A percentile compares a stretch with the other conserved stretches of the same genome.
These are phyloP conservation scores for Paramecium tetraurelia DNA, from an alignment of 73 alveolate genomes.

Conservation along the genomic window DNA sequence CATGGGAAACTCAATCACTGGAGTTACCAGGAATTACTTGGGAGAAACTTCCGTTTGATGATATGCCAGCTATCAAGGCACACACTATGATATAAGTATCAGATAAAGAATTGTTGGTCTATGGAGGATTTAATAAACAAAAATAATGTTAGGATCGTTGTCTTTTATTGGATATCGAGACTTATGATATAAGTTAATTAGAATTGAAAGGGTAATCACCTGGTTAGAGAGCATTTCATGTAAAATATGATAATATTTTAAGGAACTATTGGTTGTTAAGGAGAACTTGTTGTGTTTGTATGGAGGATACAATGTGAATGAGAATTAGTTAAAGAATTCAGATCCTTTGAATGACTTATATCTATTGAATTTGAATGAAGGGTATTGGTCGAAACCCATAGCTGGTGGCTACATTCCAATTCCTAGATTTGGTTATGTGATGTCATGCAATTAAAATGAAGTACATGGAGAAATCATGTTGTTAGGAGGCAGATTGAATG, in stretches of 20 bases:
- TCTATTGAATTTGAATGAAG: constrained; percentile 49
- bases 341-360: constrained; percentile 55
- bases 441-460: constrained; percentile 57
- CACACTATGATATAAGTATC: constrained; percentile 46
- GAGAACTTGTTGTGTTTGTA: constrained; percentile 54
- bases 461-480: constrained; percentile 48
- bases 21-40: constrained; percentile 53
- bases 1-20: constrained; percentile 31
- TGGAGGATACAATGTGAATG: constrained; percentile 53
- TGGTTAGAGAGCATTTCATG: constrained; percentile 64
- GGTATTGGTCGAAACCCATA: constrained; percentile 59
- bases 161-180: constrained; percentile 47
- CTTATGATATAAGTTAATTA: background rate
- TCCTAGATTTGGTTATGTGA: constrained; percentile 57
- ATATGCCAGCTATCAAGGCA: constrained; percentile 53
- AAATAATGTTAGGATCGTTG: constrained; percentile 48
- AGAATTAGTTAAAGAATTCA: constrained; percentile 36
- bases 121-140: constrained; percentile 58
- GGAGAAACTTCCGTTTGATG: constrained; percentile 27
- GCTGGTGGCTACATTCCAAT: constrained; percentile 59
- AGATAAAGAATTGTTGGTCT: background rate
- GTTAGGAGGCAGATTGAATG: constrained; percentile 52
- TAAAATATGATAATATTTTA: background rate
- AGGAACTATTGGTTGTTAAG: constrained; percentile 1
- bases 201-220: constrained; percentile 55